These are phyloP conservation scores for Pseudogymnoascus pannorum DNA, from an alignment of 2,329 filamentous ascomycete species.

Conservation along the genomic window DNA sequence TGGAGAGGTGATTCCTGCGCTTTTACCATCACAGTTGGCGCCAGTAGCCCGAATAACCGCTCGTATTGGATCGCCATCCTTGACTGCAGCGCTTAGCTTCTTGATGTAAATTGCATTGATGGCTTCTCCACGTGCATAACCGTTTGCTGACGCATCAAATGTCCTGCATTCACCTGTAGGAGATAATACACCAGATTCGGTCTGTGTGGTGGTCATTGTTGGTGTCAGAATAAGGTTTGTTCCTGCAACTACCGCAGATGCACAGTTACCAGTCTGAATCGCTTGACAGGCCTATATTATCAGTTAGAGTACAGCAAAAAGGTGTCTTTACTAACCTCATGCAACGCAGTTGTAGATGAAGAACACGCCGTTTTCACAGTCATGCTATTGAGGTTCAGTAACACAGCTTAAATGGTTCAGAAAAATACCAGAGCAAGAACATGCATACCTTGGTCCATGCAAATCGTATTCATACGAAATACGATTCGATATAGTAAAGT, in stretches of 20 bases:
- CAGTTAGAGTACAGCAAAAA: neutral
- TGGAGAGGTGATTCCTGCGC: constrained; percentile 37
- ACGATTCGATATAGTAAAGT: neutral
- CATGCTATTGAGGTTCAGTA: neutral
- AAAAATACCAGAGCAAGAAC: neutral
- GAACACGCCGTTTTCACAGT: neutral
- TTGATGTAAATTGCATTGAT: constrained; percentile 36
- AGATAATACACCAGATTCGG: constrained; percentile 25
- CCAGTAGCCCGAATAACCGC: constrained; percentile 36
- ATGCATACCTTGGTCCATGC: neutral
- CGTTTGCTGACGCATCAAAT: constrained; percentile 35
- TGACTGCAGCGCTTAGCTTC: constrained; percentile 33
- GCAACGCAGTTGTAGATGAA: neutral
- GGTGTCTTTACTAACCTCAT: neutral
- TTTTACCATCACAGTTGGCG: constrained; percentile 38
- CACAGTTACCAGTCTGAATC: constrained; percentile 37
- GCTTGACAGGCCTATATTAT: neutral
- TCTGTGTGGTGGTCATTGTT: constrained; percentile 22
- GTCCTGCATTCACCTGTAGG: constrained; percentile 26
- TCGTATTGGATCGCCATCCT: constrained; percentile 35
- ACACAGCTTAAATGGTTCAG: neutral
- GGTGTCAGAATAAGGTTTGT: constrained; percentile 18
- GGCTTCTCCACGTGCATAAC: constrained; percentile 41
- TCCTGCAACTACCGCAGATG: constrained; percentile 32
- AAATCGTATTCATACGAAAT: neutral